phyloP scores from a whole-genome alignment of 2,329 filamentous ascomycete species.

The Verruconis gallopava region DNA sequence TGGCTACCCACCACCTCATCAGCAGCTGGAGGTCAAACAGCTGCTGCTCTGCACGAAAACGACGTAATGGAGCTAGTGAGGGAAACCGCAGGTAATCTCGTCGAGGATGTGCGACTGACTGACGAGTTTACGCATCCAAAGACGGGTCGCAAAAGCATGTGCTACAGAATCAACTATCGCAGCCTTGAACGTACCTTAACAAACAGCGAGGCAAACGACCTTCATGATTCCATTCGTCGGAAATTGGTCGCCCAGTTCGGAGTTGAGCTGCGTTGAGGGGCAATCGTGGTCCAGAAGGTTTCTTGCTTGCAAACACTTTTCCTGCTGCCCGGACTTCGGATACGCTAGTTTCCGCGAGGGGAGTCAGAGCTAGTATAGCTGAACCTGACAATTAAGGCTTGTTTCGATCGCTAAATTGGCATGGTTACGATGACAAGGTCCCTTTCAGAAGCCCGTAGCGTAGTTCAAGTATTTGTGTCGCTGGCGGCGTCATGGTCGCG shows the following conservation, averaged over 20 bases:
- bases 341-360: too few relatives aligned
- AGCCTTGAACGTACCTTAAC: slow-evolving; percentile 85
- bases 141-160: slow-evolving; percentile 69
- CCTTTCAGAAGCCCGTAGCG: too few relatives aligned
- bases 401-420: too few relatives aligned
- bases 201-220: slow-evolving; percentile 61
- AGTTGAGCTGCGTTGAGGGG: slow-evolving; percentile 73
- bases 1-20: slow-evolving; percentile 47
- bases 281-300: too few relatives aligned
- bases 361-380: too few relatives aligned
- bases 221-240: slow-evolving; percentile 56
- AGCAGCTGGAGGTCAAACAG: slow-evolving; percentile 20
- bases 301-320: too few relatives aligned
- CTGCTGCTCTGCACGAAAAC: slow-evolving; percentile 65
- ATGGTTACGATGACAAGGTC: too few relatives aligned
- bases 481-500: too few relatives aligned
- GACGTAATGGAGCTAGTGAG: slow-evolving; percentile 95
- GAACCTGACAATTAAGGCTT: too few relatives aligned
- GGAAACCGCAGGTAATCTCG: slow-evolving; percentile 64
- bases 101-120: slow-evolving; percentile 74
- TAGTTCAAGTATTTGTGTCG: too few relatives aligned
- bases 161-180: slow-evolving; percentile 87
- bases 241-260: slow-evolving; percentile 58
- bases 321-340: too few relatives aligned
- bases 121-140: slow-evolving; percentile 86